Conservation (phyloP, 2,329 filamentous ascomycete species). For the Monosporascus ibericus region DNA sequence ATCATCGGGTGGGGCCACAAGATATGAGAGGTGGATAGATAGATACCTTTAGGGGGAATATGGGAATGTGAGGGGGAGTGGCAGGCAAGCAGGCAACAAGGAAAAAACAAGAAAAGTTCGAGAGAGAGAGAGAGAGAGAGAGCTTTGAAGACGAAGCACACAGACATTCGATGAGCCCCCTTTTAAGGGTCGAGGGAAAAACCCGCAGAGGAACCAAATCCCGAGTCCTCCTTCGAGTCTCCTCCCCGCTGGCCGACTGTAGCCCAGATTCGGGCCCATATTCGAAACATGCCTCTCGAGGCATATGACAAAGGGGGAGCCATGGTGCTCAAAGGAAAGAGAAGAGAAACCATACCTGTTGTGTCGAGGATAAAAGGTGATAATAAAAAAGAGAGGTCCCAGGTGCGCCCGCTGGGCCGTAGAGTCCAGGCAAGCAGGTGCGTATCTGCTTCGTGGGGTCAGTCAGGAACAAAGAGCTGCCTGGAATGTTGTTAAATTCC, state of each 20-base stretch:
- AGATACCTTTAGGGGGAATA: constrained; percentile 1
- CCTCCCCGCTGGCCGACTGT: background rate
- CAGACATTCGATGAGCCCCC: constrained; percentile 19
- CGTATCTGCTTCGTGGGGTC: constrained; percentile 6
- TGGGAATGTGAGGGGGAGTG: constrained; percentile 25
- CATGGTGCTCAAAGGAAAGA: background rate
- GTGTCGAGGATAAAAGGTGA: background rate
- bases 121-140: too few species aligned
- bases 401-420: background rate
- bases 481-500: constrained; percentile 22
- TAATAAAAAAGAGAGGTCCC: background rate
- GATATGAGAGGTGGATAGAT: background rate
- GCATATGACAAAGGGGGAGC: constrained; percentile 1
- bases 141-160: constrained; percentile 1
- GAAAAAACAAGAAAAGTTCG: background rate
- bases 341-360: background rate
- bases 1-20: background rate
- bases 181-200: background rate
- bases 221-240: background rate
- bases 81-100: constrained; percentile 3
- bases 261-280: background rate
- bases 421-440: background rate
- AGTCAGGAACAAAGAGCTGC: constrained; percentile 15
- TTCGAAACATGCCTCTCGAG: background rate
- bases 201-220: background rate